These are phyloP conservation scores for Teunomyces lycoperdinae DNA, from an alignment of 805 yeast species.

Conservation along the genomic window DNA sequence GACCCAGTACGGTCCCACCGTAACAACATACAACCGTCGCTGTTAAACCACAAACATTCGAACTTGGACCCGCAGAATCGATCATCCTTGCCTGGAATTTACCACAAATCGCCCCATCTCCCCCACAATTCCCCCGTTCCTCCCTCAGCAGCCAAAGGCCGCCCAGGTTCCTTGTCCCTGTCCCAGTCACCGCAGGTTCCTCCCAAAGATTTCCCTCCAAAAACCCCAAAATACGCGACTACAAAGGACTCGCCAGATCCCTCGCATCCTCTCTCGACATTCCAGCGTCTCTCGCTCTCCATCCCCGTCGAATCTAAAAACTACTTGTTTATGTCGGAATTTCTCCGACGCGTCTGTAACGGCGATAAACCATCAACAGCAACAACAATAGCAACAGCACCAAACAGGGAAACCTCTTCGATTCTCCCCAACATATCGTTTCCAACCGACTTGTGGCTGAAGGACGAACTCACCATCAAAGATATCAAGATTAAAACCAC, in stretches of 20 bases:
- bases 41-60: not conserved
- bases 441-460: constrained; percentile 39
- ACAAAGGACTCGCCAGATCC: not conserved
- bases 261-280: constrained; percentile 3
- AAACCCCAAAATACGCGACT: not conserved
- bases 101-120: constrained; percentile 1
- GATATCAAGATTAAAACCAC: constrained; percentile 31
- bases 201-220: not conserved
- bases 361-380: constrained; percentile 5
- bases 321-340: constrained; percentile 24
- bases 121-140: not conserved
- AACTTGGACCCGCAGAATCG: not conserved
- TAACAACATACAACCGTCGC: not conserved
- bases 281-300: constrained; percentile 24
- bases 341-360: constrained; percentile 24
- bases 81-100: not conserved
- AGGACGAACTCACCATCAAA: constrained; percentile 26
- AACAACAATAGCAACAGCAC: no score
- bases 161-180: not conserved
- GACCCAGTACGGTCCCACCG: constrained; percentile 2
- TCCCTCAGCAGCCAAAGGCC: no score
- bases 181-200: not conserved
- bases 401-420: not conserved
- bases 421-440: constrained; percentile 31
- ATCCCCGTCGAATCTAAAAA: constrained; percentile 25